Evolutionary conservation across 2,329 filamentous ascomycete species (phyloP).

Genomic region (Diplocarpon rosae): DNA sequence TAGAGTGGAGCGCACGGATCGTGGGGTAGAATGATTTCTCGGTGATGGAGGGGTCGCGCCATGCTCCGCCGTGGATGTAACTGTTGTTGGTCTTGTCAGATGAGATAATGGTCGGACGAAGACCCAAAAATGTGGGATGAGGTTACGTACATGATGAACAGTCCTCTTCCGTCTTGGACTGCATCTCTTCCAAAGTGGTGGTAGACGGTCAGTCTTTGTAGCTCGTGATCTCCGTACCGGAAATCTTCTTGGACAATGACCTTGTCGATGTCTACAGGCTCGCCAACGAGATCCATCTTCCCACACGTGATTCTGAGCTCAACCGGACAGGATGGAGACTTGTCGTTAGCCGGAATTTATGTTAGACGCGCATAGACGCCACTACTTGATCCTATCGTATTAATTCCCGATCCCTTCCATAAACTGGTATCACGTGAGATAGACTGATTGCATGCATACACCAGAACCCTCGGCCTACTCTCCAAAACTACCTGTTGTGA

Average conservation of each 20-base stretch:
- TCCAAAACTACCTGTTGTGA: no score
- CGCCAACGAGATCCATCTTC: background rate
- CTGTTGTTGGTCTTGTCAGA: slow-evolving; percentile 1
- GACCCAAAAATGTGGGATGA: background rate
- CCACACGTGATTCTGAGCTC: background rate
- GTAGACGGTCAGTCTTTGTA: slow-evolving; percentile 5
- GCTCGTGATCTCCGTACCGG: slow-evolving; percentile 3
- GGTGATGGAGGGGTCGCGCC: slow-evolving; percentile 44
- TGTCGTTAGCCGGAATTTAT: no score
- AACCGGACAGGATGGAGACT: no score
- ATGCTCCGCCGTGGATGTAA: slow-evolving; percentile 49
- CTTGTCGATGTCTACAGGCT: background rate
- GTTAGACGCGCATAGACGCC: no score
- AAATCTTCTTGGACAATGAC: slow-evolving; percentile 7
- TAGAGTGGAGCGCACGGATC: slow-evolving; percentile 3
- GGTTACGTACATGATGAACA: slow-evolving; percentile 1
- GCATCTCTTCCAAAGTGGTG: slow-evolving; percentile 1
- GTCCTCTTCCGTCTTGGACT: background rate
- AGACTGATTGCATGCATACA: no score
- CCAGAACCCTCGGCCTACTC: no score
- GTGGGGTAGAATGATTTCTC: slow-evolving; percentile 22
- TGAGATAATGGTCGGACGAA: background rate
- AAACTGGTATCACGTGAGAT: no score
- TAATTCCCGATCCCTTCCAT: no score
- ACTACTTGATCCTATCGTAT: no score